Base-by-base conservation (phyloP, 257 asterid species). In the Cordia subcordata region DNA sequence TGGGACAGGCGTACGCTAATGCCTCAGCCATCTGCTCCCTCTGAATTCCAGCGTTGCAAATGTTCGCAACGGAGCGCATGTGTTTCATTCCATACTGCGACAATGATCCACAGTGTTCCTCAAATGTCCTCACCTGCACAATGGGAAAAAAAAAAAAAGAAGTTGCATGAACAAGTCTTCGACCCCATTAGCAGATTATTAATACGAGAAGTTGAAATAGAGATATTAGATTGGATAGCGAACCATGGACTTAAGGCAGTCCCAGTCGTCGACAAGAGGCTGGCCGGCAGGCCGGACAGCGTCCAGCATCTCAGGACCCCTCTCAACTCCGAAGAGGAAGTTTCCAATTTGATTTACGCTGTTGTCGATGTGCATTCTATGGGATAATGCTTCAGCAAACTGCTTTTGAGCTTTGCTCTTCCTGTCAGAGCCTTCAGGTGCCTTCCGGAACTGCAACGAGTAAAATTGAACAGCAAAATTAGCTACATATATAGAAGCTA, bases 31-130 rank as follows among this genome's bases (percentile, higher is more conserved):
- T 80, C 76, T 79, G 87, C 64, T 81, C 95, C 53, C 1, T 72
- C 33, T 55, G 69, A 58, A 85, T 80, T 39, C 97, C 96, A 8
- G 83, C 82, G 15, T 93, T 93, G 81, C 99, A 93, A 38, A 93
- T 83, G 72, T 89, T 89, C 27, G 96, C 99, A 21, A 93, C 47
- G 0, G 95, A 76, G 11, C 99, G 88, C 99, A 86, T 86, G 77
- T 93, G 97, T 73, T 80, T 93, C 97, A 86, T 89, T 57, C 99
- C 99, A 38, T 93, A 93, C 58, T 93, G 99, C 17, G 99, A 86
- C 35, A 93, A 67, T 0, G 96, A 83, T 27, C 99, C 97, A 32
- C 99, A 93, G n/a, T 69, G 73, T 8, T 83, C 68, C 82, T 93
- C 99, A 39, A 82, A 86, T 55, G 88, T 79, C 49, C 87, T 71